These are phyloP conservation scores for Lodderomyces jiufengensis DNA, from an alignment of 1,139 yeast species.

Conservation along the genomic window DNA sequence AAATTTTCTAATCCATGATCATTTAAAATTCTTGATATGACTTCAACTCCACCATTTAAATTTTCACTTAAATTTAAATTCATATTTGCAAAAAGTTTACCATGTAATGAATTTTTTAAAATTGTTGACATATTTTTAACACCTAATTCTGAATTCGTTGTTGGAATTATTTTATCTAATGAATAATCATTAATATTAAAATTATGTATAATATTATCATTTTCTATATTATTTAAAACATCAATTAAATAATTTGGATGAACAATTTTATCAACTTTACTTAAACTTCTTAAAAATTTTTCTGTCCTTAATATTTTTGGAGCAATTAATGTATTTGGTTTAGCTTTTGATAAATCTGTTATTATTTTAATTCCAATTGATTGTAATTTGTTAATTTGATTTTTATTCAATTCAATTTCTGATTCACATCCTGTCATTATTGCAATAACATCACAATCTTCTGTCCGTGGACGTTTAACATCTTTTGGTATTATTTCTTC, in stretches of 20 bases:
- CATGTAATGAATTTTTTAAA: conserved; percentile 18
- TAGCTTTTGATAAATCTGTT: conserved; percentile 24
- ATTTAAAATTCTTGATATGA: conserved; percentile 56
- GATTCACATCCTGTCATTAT: conserved; percentile 65
- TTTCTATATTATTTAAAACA: conserved; percentile 24
- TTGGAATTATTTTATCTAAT: conserved; percentile 32
- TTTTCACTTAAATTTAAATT: conserved; percentile 57
- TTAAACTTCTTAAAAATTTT: conserved; percentile 59
- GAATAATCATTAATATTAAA: conserved; percentile 31
- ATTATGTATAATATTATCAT: conserved; percentile 13
- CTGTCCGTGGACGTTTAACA: conserved; percentile 2
- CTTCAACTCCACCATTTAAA: conserved; percentile 64
- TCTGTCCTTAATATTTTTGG: conserved; percentile 82
- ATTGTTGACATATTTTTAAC: not conserved
- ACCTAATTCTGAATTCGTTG: conserved; percentile 35
- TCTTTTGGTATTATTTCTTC: not conserved
- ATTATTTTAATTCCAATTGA: conserved; percentile 41
- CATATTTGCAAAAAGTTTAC: conserved; percentile 42
- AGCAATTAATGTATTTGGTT: conserved; percentile 57
- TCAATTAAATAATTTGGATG: conserved; percentile 48
- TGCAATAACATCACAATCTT: conserved; percentile 30
- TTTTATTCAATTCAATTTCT: conserved; percentile 35
- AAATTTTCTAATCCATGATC: conserved; percentile 57
- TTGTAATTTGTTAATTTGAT: conserved; percentile 25
- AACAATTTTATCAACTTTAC: conserved; percentile 36